These are phyloP conservation scores for Corynascus novoguineensis DNA, from an alignment of 495 filamentous ascomycete species.

Conservation along the genomic window DNA sequence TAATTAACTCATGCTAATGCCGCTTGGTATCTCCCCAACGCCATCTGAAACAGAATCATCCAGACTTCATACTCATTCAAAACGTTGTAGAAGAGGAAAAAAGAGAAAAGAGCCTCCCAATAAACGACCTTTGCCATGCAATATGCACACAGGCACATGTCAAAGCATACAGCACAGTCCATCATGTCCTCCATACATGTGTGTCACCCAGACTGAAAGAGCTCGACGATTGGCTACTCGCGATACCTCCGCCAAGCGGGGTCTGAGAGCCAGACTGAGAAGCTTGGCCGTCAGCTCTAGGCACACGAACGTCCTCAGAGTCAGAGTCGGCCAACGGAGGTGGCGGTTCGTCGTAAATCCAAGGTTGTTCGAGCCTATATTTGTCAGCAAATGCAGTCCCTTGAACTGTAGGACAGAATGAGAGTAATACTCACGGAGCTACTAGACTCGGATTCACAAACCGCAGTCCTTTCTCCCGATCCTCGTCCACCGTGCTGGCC, in stretches of 20 bases:
- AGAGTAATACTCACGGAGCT: conserved; percentile 46
- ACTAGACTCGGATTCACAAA: conserved; percentile 76
- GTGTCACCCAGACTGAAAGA: conserved; percentile 53
- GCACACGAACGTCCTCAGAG: neutral
- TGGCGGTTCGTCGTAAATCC: conserved; percentile 48
- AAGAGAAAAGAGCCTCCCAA: neutral
- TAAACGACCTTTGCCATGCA: neutral
- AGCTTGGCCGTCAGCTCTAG: neutral
- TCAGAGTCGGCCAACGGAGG: conserved; percentile 24
- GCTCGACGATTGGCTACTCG: conserved; percentile 30
- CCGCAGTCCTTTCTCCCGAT: conserved; percentile 55
- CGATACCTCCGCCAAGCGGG: neutral
- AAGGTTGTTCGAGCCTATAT: conserved; percentile 43
- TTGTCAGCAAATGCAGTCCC: neutral
- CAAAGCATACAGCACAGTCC: neutral
- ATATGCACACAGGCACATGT: too few species aligned
- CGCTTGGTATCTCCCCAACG: neutral
- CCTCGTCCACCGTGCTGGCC: conserved; percentile 57
- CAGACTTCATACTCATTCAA: neutral
- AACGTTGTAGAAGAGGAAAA: neutral
- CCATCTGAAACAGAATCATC: neutral
- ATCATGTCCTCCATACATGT: conserved; percentile 46
- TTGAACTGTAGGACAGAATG: neutral
- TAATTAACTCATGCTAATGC: neutral
- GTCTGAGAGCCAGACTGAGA: neutral